Evolutionary conservation across 192 early-diverging fungal genomes (phyloP), one percentile per base, ranked within the genome.

Genomic region (Paraglomus brasilianum): DNA sequence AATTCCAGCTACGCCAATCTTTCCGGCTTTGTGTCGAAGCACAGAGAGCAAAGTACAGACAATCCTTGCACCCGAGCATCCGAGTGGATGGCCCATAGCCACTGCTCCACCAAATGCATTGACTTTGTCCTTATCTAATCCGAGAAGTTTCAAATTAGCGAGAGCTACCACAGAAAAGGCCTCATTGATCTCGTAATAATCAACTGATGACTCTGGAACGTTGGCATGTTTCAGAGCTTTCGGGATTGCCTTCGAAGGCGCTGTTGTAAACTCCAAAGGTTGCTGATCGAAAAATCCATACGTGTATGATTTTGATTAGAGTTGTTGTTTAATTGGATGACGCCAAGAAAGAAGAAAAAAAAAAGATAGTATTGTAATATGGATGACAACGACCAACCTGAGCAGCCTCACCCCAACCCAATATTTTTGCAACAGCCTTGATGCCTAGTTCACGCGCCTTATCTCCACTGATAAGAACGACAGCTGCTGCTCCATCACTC

Each of bases 31-130:
- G 58, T 88, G 84, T 38, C 87, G 78, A 51, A 98, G 82, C 13
- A 93, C 85, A 38, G 74, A 89, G 47, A 87, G 80, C 58, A 98
- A 74, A 3, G 95, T 92, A 22, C 87, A 87, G 64, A 98, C 83
- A 50, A 98, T 88, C 57, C 95, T 85, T 30, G 93, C 92, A 56
- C 95, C 97, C n/a, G 91, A 92, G 81, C 92, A 95, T 44, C 97
- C 97, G n/a, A 98, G 83, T 60, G 97, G 97, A 77, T 98, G 97
- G 14, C 97, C 97, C 48, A 96, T 83, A 0, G 93, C 92, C 38
- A 97, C 95, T 30, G 97, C 95, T 55, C 97, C 97, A 66, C 97
- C 97, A 76, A 88, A 87, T 15, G 91, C 84, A 69, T 98, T 98
- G 59, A 98, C 85, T 51, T 92, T 92, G 15, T 88, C 88, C 5